Evolutionary conservation across 2,329 filamentous ascomycete genomes (phyloP).

Genomic region (Stemphylium lycopersici): DNA sequence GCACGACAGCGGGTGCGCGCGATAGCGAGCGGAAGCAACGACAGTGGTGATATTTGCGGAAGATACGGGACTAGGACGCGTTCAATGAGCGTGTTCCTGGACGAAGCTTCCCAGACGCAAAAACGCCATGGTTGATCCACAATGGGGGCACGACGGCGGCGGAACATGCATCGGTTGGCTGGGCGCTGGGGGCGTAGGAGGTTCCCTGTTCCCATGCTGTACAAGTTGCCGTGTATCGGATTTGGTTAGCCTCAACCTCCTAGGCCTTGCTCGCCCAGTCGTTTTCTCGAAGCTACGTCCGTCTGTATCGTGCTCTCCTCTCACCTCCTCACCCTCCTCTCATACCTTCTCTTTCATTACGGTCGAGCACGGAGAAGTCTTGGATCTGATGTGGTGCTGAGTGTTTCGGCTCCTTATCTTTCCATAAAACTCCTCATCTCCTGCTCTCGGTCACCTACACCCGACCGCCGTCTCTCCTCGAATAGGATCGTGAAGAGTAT

Average conservation of each 20-base stretch:
- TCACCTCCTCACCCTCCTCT: conserved; percentile 36
- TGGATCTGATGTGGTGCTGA: conserved; percentile 49
- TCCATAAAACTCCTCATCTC: conserved; percentile 46
- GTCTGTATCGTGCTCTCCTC: conserved; percentile 40
- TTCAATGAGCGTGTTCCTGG: conserved; percentile 44
- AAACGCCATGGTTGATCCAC: conserved; percentile 38
- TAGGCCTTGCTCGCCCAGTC: conserved; percentile 42
- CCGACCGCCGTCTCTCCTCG: conserved; percentile 46
- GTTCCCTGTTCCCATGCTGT: conserved; percentile 42
- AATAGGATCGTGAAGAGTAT: conserved; percentile 44
- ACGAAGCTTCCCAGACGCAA: conserved; percentile 35
- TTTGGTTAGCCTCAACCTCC: conserved; percentile 34
- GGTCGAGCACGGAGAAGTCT: conserved; percentile 47
- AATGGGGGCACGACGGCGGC: conserved; percentile 21
- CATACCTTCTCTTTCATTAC: conserved; percentile 40
- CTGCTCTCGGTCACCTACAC: conserved; percentile 44
- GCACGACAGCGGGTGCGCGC: conserved; percentile 14
- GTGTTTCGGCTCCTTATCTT: conserved; percentile 37
- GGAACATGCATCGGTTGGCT: conserved; percentile 21
- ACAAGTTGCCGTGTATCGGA: conserved; percentile 27
- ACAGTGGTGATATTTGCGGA: conserved; percentile 18
- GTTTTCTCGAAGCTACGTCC: conserved; percentile 45
- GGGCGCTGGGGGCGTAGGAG: conserved; percentile 19
- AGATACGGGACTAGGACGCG: conserved; percentile 35
- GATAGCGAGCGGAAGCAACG: conserved; percentile 17